phyloP scores from a whole-genome alignment of 495 filamentous ascomycete genomes.

The Aspergillus wentii region DNA sequence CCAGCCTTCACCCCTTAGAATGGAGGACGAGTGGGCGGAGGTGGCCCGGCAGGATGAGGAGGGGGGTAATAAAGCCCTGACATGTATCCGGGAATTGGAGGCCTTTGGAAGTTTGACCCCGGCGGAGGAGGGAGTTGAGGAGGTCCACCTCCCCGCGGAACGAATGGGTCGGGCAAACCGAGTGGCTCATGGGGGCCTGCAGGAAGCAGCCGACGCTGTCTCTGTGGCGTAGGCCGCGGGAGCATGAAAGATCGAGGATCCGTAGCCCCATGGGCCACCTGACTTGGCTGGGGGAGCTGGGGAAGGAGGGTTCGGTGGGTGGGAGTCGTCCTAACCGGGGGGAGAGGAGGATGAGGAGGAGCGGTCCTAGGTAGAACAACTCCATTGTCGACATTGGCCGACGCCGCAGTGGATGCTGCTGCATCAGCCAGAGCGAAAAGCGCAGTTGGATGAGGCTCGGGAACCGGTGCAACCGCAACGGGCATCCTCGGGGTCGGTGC shows the following conservation, averaged over 20 bases:
- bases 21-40: conserved; percentile 11
- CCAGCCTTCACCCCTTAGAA: no score
- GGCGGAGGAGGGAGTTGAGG: conserved; percentile 39
- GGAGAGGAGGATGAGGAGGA: conserved; percentile 15
- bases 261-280: conserved; percentile 25
- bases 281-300: conserved; percentile 15
- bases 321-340: conserved; percentile 22
- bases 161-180: conserved; percentile 33
- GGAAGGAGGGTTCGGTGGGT: conserved; percentile 25
- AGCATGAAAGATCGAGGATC: conserved; percentile 37
- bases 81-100: conserved; percentile 28
- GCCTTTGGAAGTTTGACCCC: conserved; percentile 34
- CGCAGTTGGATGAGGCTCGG: conserved; percentile 13
- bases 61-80: conserved; percentile 17
- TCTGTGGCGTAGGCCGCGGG: conserved; percentile 22
- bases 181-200: conserved; percentile 26
- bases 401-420: conserved; percentile 13
- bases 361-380: no score
- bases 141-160: conserved; percentile 25
- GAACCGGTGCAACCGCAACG: background rate
- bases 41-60: conserved; percentile 15
- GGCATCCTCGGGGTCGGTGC: background rate
- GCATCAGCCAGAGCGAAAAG: conserved; percentile 32
- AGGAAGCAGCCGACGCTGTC: conserved; percentile 36
- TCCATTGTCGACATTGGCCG: no score